Evolutionary conservation across 495 filamentous ascomycete genomes (phyloP).

Genomic region (Lasiosphaeris hirsuta): DNA sequence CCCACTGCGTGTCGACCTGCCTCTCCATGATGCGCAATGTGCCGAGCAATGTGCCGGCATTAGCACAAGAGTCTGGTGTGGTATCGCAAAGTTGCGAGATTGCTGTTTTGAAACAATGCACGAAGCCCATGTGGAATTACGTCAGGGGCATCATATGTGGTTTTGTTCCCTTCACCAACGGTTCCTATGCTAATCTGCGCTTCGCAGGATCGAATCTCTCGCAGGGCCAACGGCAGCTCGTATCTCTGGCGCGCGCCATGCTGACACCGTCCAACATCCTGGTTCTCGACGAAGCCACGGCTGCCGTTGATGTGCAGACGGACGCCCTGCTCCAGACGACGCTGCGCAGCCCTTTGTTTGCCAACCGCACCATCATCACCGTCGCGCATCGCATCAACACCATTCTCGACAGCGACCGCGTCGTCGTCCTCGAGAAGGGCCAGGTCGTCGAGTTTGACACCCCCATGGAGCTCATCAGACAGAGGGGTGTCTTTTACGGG

Average conservation of each 20-base stretch:
- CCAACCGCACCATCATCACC: conserved; percentile 92
- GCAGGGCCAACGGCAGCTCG: conserved; percentile 85
- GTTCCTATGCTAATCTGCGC: conserved; percentile 4
- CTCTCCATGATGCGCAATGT: not conserved
- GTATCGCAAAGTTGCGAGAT: conserved; percentile 3
- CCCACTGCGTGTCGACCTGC: not conserved
- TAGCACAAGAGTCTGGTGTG: no score
- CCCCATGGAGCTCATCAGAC: conserved; percentile 40
- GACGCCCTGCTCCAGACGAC: conserved; percentile 77
- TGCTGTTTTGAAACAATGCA: not conserved
- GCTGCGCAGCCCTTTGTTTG: conserved; percentile 63
- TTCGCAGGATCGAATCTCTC: conserved; percentile 68
- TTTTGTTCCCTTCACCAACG: not conserved
- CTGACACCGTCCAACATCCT: conserved; percentile 95
- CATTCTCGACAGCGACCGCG: conserved; percentile 87
- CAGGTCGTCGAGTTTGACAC: conserved; percentile 49
- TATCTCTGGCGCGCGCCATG: conserved; percentile 88
- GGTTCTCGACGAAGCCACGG: conserved; percentile 95
- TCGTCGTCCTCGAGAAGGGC: conserved; percentile 75
- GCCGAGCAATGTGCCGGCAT: conserved; percentile 1
- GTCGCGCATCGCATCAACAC: conserved; percentile 98
- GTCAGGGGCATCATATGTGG: not conserved
- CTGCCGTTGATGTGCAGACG: conserved; percentile 92
- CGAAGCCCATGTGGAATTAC: not conserved
- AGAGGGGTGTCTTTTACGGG: conserved; percentile 43